phyloP scores from a whole-genome alignment of 2,329 filamentous ascomycete genomes.

The Talaromyces sp. region DNA sequence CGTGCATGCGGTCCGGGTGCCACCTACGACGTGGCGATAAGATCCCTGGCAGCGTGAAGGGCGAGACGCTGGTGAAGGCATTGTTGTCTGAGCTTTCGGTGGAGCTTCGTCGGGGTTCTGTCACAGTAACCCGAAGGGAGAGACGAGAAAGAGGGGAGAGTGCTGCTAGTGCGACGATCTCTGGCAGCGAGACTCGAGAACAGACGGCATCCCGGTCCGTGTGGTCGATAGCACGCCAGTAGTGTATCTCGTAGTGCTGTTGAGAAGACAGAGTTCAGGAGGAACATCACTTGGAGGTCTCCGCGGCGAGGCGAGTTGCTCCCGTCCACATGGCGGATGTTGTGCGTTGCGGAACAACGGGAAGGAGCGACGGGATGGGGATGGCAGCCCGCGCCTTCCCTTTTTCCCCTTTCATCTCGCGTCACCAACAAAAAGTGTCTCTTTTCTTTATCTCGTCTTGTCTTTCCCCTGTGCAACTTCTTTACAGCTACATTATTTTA shows the following conservation, averaged over 20 bases:
- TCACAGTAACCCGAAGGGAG: not conserved
- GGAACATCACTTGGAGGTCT: not conserved
- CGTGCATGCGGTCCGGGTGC: not conserved
- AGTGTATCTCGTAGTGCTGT: not conserved
- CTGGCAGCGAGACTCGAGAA: not conserved
- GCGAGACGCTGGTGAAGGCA: not conserved
- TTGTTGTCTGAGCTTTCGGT: not conserved
- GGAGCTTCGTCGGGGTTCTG: not conserved
- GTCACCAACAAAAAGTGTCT: not conserved
- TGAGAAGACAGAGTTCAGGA: not conserved
- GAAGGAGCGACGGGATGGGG: not conserved
- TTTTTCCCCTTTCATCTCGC: not conserved
- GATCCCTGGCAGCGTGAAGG: not conserved
- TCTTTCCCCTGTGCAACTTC: not conserved
- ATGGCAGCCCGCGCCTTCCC: not conserved
- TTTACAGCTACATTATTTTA: not conserved
- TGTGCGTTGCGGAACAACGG: not conserved
- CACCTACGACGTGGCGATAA: not conserved
- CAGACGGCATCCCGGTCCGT: not conserved
- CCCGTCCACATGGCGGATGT: not conserved
- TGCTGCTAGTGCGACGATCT: not conserved
- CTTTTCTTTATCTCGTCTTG: not conserved
- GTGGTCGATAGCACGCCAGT: too few relatives aligned
- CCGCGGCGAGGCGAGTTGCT: not conserved
- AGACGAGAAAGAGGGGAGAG: not conserved